Conservation (phyloP, 805 yeast species). For the Myxozyma vanderwaltii region DNA sequence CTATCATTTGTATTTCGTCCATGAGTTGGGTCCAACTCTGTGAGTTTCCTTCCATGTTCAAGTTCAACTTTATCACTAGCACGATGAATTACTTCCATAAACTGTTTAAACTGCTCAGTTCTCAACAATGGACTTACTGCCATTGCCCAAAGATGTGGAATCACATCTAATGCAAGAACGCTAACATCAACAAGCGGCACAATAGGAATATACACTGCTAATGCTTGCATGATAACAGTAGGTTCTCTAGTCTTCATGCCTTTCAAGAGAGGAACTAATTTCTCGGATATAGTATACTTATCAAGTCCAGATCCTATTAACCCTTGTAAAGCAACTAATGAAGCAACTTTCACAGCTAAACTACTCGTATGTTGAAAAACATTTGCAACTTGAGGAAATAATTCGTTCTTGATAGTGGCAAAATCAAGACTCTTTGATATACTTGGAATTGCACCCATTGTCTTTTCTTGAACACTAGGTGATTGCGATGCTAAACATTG, state of each 20-base stretch:
- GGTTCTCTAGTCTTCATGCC: conserved; percentile 77
- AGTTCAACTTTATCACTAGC: conserved; percentile 51
- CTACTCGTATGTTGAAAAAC: conserved; percentile 85
- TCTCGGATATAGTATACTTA: conserved; percentile 69
- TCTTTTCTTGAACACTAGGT: conserved; percentile 54
- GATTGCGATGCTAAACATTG: conserved; percentile 41
- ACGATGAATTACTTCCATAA: conserved; percentile 46
- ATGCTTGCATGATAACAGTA: conserved; percentile 55
- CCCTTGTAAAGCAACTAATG: conserved; percentile 60
- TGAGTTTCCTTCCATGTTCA: conserved; percentile 45
- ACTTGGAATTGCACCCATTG: conserved; percentile 50
- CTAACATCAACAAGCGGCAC: conserved; percentile 51
- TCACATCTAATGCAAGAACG: conserved; percentile 53
- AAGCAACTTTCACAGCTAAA: conserved; percentile 70
- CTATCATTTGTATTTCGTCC: neutral
- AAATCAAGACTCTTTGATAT: conserved; percentile 59
- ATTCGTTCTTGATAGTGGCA: conserved; percentile 67
- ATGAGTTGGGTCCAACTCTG: conserved; percentile 13
- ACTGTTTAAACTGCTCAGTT: conserved; percentile 47
- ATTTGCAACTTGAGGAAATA: conserved; percentile 72
- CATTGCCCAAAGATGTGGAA: conserved; percentile 57
- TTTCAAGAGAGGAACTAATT: conserved; percentile 74
- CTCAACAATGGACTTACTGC: conserved; percentile 52
- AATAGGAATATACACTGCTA: conserved; percentile 47
- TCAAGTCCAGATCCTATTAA: conserved; percentile 69